Percentiles rank a stretch among this genome's conserved stretches.
These are phyloP conservation scores for Rhodotorula mucilaginosa DNA, from an alignment of 1,284 basidiomycete species.

Conservation along the genomic window DNA sequence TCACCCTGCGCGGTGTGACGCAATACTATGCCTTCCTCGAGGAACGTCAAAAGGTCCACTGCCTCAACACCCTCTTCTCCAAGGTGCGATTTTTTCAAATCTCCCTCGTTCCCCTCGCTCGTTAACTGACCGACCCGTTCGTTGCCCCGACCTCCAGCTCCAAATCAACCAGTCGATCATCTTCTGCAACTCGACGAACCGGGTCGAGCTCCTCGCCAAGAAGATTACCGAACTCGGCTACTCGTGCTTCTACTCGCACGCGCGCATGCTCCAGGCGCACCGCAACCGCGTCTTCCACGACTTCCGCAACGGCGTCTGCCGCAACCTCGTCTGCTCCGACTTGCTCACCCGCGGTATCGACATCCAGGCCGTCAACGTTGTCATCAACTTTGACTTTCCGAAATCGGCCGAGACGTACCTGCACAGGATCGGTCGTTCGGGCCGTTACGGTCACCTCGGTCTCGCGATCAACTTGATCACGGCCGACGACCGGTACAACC, in stretches of 20 bases:
- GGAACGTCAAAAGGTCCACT: conserved; percentile 98
- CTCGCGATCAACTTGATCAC: conserved; percentile 77
- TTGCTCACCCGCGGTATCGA: conserved; percentile 98
- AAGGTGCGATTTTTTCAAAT: too few relatives aligned
- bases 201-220: conserved; percentile 96
- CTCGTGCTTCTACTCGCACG: conserved; percentile 99
- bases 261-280: conserved; percentile 98
- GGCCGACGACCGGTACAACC: conserved; percentile 95
- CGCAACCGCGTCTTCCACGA: conserved; percentile 99
- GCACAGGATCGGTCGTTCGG: conserved; percentile 94
- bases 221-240: conserved; percentile 99
- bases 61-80: conserved; percentile 93
- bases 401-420: conserved; percentile 98
- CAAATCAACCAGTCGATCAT: conserved; percentile 99
- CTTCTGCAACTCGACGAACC: conserved; percentile 99
- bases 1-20: conserved; percentile 95
- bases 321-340: conserved; percentile 94
- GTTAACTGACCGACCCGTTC: too few relatives aligned
- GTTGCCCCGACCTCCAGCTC: conserved; percentile 59
- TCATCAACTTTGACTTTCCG: conserved; percentile 96
- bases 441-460: conserved; percentile 94
- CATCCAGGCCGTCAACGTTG: conserved; percentile 98
- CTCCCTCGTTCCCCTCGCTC: too few relatives aligned
- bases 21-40: conserved; percentile 99
- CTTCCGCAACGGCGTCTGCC: conserved; percentile 96